Percentiles rank a stretch among this genome's conserved stretches.
Conservation (phyloP, 257 asterid genomes). For the Forsythia suspensa region DNA sequence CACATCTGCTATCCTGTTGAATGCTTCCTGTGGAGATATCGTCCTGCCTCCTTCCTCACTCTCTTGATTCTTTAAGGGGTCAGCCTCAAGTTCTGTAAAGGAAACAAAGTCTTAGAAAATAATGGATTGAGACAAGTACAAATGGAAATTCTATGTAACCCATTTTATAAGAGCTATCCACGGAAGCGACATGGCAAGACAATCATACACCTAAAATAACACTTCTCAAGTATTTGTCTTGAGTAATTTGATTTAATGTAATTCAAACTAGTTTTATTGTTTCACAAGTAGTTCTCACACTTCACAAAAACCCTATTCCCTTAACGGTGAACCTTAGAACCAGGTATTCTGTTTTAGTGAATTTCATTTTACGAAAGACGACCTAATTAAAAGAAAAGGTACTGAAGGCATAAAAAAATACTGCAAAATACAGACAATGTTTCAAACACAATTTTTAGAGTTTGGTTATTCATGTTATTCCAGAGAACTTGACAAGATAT, state of each 20-base stretch:
- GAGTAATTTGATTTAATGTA: conserved; percentile 4
- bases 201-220: neutral
- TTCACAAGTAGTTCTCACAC: neutral
- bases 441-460: neutral
- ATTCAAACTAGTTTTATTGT: neutral
- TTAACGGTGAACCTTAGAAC: neutral
- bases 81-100: conserved; percentile 68
- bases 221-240: neutral
- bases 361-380: neutral
- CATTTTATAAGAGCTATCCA: neutral
- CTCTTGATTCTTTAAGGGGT: conserved; percentile 61
- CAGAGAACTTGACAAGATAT: neutral
- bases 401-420: neutral
- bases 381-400: neutral
- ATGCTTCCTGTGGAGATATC: conserved; percentile 87
- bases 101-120: neutral
- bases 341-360: neutral
- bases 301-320: neutral
- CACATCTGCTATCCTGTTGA: conserved; percentile 84
- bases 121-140: neutral
- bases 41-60: conserved; percentile 62
- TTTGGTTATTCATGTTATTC: neutral
- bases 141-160: neutral
- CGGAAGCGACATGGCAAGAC: neutral
- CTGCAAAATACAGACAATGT: neutral